Percentiles rank a stretch among this genome's conserved stretches.
Conservation (phyloP, 2,329 filamentous ascomycete species). For the Elsinoe perseae region DNA sequence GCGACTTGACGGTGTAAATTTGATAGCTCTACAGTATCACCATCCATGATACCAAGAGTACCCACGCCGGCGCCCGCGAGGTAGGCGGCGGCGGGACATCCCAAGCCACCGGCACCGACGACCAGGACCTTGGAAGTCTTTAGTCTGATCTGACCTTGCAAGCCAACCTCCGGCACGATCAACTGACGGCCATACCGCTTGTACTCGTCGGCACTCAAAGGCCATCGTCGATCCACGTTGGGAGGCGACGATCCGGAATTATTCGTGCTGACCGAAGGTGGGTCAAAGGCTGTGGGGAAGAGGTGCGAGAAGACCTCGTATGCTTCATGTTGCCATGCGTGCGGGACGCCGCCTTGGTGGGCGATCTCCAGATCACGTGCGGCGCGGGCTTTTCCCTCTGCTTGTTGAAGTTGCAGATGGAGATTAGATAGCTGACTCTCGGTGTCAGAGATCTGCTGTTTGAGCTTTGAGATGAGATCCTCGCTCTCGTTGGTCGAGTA, state of each 20-base stretch:
- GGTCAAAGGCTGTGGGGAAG: slow-evolving; percentile 19
- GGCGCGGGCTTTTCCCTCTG: slow-evolving; percentile 29
- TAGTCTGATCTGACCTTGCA: slow-evolving; percentile 69
- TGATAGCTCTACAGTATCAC: slow-evolving; percentile 76
- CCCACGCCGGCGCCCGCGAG: slow-evolving; percentile 84
- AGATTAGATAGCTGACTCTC: slow-evolving; percentile 36
- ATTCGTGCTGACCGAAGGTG: slow-evolving; percentile 21
- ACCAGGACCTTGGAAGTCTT: slow-evolving; percentile 65
- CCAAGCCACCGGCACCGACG: slow-evolving; percentile 80
- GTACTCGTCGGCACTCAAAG: slow-evolving; percentile 65
- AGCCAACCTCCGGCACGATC: slow-evolving; percentile 73
- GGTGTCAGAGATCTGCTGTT: slow-evolving; percentile 36
- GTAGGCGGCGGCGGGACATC: slow-evolving; percentile 88
- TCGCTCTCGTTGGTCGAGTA: slow-evolving; percentile 20
- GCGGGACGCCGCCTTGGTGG: slow-evolving; percentile 34
- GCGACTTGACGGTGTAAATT: slow-evolving; percentile 91
- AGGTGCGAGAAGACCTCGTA: slow-evolving; percentile 29
- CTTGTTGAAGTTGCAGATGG: slow-evolving; percentile 36
- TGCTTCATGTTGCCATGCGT: slow-evolving; percentile 38
- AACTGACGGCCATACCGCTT: slow-evolving; percentile 83
- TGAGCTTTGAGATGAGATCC: slow-evolving; percentile 32
- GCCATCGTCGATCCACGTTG: slow-evolving; percentile 46
- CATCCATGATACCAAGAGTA: slow-evolving; percentile 75
- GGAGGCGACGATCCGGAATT: slow-evolving; percentile 2
- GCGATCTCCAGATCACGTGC: slow-evolving; percentile 22